Base-by-base conservation (phyloP, 2,329 filamentous ascomycete species). In the Cryphonectria nitschkei region DNA sequence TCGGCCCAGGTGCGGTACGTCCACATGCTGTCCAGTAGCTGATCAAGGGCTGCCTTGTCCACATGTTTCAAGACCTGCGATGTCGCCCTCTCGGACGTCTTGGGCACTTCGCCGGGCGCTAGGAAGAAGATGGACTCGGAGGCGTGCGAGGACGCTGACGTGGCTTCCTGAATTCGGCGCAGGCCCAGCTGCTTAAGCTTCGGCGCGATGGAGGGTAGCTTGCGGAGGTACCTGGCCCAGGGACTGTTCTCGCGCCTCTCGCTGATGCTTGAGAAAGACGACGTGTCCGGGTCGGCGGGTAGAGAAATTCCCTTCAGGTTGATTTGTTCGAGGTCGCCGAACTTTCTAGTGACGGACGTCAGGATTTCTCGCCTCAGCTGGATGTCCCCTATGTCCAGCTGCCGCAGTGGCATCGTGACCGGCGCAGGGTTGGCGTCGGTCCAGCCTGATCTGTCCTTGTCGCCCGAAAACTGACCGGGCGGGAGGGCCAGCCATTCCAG, bases 401-500 rank as follows among this genome's bases (percentile, higher is more conserved):
- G 64, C 3, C 50, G 68, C 29, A 72, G 43, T 1, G 71, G 71
- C 41, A 68, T 46, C 1, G 63, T 13, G 19, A 72, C 32, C 16
- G 71, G 71, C 6, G 41, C 37, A 29, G 71, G 71, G 22, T 72
- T 71, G n/a, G 46, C 43, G 11, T 63, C 61, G 4, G 29, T 41
- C 34, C 68, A 65, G 26, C 69, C 54, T 1, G 65, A 22, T 3
- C 43, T 37, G 7, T 37, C 54, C 22, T 37, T 22, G 19, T 8
- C 13, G 22, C 22, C 13, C 14, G 46, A 52, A 32, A 54, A 39
- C 14, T 34, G n/a, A 56, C 68, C 29, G n/a, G 58, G 67, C 75
- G 43, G 70, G 74, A 63, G 41, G 4, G 75, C 78, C 13, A 85
- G 76, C 83, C 80, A 87, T 16, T 74, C 39, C 2, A 87, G 69